These are phyloP conservation scores for Radiomyces spectabilis DNA, from an alignment of 192 early-diverging fungal species.

Conservation along the genomic window DNA sequence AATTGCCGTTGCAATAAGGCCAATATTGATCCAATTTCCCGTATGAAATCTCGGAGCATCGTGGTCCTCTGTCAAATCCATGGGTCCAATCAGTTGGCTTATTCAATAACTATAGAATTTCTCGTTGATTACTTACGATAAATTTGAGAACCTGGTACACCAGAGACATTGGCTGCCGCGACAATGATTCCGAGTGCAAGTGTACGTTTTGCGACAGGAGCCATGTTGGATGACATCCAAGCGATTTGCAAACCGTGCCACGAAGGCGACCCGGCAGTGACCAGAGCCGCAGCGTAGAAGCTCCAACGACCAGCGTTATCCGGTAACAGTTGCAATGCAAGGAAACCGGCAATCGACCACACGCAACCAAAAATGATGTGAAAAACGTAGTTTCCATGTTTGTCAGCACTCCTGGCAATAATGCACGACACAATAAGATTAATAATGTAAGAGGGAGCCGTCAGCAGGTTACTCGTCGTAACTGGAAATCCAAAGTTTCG, in stretches of 20 bases:
- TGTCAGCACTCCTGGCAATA: conserved; percentile 2
- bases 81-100: no score
- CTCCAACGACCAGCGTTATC: conserved; percentile 24
- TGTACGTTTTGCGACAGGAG: conserved; percentile 19
- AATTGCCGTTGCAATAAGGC: conserved; percentile 23
- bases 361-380: neutral
- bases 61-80: neutral
- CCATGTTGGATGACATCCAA: conserved; percentile 21
- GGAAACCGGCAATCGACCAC: conserved; percentile 15
- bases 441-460: conserved; percentile 20
- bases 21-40: conserved; percentile 43
- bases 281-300: conserved; percentile 26
- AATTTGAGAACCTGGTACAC: conserved; percentile 21
- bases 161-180: conserved; percentile 12
- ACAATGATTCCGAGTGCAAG: conserved; percentile 12
- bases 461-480: conserved; percentile 10
- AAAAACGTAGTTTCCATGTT: conserved; percentile 6
- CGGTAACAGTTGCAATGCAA: conserved; percentile 27
- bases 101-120: neutral
- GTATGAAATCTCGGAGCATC: conserved; percentile 43
- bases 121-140: neutral
- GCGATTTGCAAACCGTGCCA: conserved; percentile 13
- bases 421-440: conserved; percentile 12
- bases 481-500: conserved; percentile 13
- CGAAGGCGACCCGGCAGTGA: conserved; percentile 17